Evolutionary conservation across 805 yeast genomes (phyloP), one percentile per base, ranked within the genome.

Genomic region (Zygosaccharomyces siamensis): DNA sequence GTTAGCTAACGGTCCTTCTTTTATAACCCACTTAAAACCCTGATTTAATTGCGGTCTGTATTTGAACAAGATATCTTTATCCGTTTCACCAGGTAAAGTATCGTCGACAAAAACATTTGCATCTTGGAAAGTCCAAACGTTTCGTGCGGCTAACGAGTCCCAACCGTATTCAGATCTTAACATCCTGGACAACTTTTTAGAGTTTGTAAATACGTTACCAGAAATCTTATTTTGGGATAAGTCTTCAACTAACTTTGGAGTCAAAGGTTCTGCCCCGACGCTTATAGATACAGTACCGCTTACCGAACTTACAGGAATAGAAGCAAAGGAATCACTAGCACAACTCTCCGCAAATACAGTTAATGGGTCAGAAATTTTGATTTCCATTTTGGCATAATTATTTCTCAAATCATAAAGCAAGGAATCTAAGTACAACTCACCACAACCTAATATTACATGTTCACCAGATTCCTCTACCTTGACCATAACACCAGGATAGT

Each of bases 1-100:
- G 51, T 86, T 96, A 52, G 95, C 81, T n/a, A 93, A 70, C 0
- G 99, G 99, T 0, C 99, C 99, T 58, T 87, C 96, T 48, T 80
- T 73, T 0, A 79, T 73, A 2, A 85, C 84, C 93, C 96, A 86
- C 57, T 78, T 76, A 68, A 92, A 93, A 0, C 98, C 99, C 55
- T 83, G 84, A 2, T 72, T 68, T 1, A 90, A 75, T 2, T 80
- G 71, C 5, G 78, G 81, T 51, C 79, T 82, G 26, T 77, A 72
- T 0, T 68, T 45, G 1, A 58, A 50, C 30, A 86, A 57, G 8
- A 68, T 46, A 23, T 68, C 67, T 59, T 80, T 81, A 59, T 87
- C 86, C 1, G 84, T 83, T 49, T 86, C 93, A 26, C 74, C 81
- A 0, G 83, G 76, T 2, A 90, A 60, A 0, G 95, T 86, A 57